Evolutionary conservation across 2,329 filamentous ascomycete genomes (phyloP), one percentile per base, ranked within the genome.

Genomic region (Paracoccidioides brasiliensis): DNA sequence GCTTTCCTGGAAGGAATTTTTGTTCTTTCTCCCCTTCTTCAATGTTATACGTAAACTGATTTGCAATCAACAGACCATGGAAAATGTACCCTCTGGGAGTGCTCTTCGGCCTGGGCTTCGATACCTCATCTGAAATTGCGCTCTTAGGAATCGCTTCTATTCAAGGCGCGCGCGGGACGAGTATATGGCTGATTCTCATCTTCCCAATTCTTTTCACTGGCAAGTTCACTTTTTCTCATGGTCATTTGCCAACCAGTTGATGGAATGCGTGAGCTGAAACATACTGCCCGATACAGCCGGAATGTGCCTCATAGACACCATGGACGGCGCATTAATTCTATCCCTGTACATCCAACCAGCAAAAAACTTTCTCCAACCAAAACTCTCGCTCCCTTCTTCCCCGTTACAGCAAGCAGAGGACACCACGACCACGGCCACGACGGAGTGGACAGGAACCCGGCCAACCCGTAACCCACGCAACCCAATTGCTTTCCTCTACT

Each of bases 81-180:
- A 97, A 97, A 70, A 95, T 95, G 90, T 93, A 94, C 62, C 90
- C 89, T 0, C 74, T 95, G 0, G 91, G 91, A 0, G 78, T 97
- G 0, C 74, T 97, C 4, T 97, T 91, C 64, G 93, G 91, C 0
- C 76, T 97, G 0, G 93, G 91, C 0, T 97, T 98, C 67, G 93
- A 97, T 67, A 97, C 93, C 0, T 94, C 87, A 43, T 95, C 88
- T 6, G 91, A 98, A 69, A 88, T 97, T 64, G 91, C 93, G 0
- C 78, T 98, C 6, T 72, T 98, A 0, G 93, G 91, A 0, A 95
- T 97, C 60, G 86, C 88, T 0, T 90, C 86, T 35, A 83, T 98
- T 1, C 86, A 96, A 64, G 90, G 86, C 0, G 83, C 89, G 0
- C 79, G 86, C 58, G 91, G 91, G 1, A 96, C 90, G 0, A 88